Evolutionary conservation across 352 stramenopile species (phyloP).

Genomic region (Phytophthora pini): DNA sequence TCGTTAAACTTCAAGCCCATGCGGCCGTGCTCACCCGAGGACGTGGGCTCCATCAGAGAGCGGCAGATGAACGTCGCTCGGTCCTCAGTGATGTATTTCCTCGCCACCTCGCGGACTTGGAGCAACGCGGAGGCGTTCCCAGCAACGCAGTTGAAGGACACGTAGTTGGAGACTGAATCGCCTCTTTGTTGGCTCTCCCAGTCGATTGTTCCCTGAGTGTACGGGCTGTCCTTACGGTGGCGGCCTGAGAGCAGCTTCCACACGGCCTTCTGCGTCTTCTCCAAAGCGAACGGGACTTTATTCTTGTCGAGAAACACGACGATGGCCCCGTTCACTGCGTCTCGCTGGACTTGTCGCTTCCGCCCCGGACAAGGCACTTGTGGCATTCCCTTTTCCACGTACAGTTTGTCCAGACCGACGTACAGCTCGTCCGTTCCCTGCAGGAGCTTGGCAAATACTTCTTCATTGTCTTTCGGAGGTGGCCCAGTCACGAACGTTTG

Average conservation of each 20-base stretch:
- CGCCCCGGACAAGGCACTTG: conserved; percentile 26
- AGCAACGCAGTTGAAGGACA: conserved; percentile 34
- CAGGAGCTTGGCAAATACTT: conserved; percentile 30
- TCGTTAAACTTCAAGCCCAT: conserved; percentile 31
- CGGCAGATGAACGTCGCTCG: conserved; percentile 29
- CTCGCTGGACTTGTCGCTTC: conserved; percentile 17
- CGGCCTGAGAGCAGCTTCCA: conserved; percentile 33
- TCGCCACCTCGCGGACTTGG: conserved; percentile 30
- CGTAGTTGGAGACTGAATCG: conserved; percentile 24
- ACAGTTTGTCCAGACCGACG: conserved; percentile 25
- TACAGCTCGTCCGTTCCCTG: conserved; percentile 34
- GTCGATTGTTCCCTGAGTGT: conserved; percentile 27
- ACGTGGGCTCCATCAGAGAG: conserved; percentile 31
- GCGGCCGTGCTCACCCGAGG: neutral
- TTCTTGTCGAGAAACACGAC: conserved; percentile 37
- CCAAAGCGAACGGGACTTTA: conserved; percentile 35
- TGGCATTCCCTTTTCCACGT: conserved; percentile 21
- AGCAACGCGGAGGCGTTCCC: conserved; percentile 19
- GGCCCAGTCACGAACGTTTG: conserved; percentile 9
- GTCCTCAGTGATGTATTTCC: conserved; percentile 25
- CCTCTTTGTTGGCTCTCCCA: conserved; percentile 24
- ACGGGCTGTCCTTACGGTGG: conserved; percentile 27
- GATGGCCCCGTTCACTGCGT: conserved; percentile 23
- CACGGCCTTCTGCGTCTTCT: conserved; percentile 28
- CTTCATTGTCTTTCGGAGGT: conserved; percentile 22